These are phyloP conservation scores for Sclerotinia minor DNA, from an alignment of 2,329 filamentous ascomycete species.

Conservation along the genomic window DNA sequence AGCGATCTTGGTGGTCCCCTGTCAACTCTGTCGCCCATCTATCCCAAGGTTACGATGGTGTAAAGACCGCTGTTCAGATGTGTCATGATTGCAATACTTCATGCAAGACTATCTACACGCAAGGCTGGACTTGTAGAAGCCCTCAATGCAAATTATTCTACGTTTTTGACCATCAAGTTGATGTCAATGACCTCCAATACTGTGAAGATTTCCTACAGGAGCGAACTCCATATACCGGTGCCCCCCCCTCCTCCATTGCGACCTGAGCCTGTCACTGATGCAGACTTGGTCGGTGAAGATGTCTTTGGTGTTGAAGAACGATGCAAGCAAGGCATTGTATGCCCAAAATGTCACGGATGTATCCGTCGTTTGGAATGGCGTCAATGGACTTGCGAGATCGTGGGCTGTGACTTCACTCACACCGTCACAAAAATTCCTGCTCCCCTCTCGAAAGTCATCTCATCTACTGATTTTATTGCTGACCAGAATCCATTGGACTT, in stretches of 20 bases:
- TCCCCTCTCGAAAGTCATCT: slow-evolving; percentile 27
- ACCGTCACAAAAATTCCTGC: slow-evolving; percentile 22
- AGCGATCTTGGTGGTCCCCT: slow-evolving; percentile 60
- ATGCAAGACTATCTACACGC: slow-evolving; percentile 46
- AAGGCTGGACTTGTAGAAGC: slow-evolving; percentile 61
- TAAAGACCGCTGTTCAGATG: slow-evolving; percentile 30
- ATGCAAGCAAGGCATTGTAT: slow-evolving; percentile 65
- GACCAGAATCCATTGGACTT: not conserved
- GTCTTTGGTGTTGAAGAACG: slow-evolving; percentile 50
- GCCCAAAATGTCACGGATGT: slow-evolving; percentile 62
- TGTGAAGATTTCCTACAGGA: slow-evolving; percentile 57
- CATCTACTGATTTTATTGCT: not conserved
- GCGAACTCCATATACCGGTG: slow-evolving; percentile 46
- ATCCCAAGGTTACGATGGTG: slow-evolving; percentile 9
- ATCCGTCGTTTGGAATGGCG: slow-evolving; percentile 58
- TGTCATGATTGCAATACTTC: slow-evolving; percentile 47
- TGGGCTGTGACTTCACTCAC: slow-evolving; percentile 51
- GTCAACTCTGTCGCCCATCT: slow-evolving; percentile 8
- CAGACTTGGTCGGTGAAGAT: slow-evolving; percentile 39
- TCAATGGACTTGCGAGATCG: slow-evolving; percentile 60
- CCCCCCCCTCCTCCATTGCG: slow-evolving; percentile 45
- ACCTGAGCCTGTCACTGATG: slow-evolving; percentile 44
- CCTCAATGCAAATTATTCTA: slow-evolving; percentile 55
- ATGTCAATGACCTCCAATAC: slow-evolving; percentile 49
- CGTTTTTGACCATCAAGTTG: slow-evolving; percentile 36